Conservation (phyloP, 345 rosid species). For the Draba incana region DNA sequence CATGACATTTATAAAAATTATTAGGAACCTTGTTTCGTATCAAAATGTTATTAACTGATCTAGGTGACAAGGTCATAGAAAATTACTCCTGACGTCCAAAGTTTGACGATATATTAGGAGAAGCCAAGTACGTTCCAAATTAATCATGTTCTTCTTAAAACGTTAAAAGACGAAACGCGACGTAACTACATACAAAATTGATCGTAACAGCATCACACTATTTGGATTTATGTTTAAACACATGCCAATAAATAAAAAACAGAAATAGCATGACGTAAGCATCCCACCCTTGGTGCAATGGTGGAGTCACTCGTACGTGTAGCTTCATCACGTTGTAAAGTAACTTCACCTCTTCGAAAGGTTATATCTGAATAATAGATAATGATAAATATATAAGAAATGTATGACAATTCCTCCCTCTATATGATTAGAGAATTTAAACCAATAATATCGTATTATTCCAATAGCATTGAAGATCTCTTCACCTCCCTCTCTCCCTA, state of each 20-base stretch:
- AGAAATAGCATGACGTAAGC: conserved; percentile 37
- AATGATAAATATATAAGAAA: conserved; percentile 25
- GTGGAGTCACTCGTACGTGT: conserved; percentile 53
- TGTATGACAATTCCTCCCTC: conserved; percentile 9
- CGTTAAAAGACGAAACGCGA: conserved; percentile 27
- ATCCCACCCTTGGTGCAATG: conserved; percentile 43
- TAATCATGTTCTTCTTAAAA: conserved; percentile 18
- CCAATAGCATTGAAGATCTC: conserved; percentile 23
- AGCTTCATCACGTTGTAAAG: conserved; percentile 58
- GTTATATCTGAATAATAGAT: conserved; percentile 44
- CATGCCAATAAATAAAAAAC: not conserved
- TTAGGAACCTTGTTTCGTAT: too few species aligned
- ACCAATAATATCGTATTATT: conserved; percentile 34
- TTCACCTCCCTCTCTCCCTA: not conserved
- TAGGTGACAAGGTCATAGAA: not conserved
- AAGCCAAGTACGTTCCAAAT: conserved; percentile 33
- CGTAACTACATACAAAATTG: conserved; percentile 27
- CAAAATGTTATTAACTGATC: not conserved
- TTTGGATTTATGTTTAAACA: conserved; percentile 32
- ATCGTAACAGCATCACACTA: conserved; percentile 27
- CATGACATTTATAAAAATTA: not conserved
- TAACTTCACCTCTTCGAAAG: conserved; percentile 56
- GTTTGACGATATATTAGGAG: conserved; percentile 4
- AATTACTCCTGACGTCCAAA: not conserved
- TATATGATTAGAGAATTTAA: conserved; percentile 35